Conservation (phyloP, 495 filamentous ascomycete species). For the Annulohypoxylon stygium region DNA sequence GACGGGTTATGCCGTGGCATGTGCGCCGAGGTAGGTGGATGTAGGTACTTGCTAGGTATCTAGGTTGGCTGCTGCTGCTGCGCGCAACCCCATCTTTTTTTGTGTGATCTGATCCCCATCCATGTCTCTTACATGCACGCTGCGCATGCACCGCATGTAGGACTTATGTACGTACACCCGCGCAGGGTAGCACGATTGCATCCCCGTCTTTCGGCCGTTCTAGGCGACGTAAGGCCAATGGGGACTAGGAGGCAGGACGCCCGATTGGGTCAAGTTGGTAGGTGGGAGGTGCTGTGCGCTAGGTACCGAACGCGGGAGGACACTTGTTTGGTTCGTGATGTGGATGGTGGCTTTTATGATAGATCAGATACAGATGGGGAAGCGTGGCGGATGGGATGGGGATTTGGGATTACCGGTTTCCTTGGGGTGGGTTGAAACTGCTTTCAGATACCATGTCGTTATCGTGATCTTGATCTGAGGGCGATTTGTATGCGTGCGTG, state of each 20-base stretch:
- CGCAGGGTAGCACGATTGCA: constrained; percentile 19
- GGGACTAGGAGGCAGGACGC: constrained; percentile 5
- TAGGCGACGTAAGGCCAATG: constrained; percentile 3
- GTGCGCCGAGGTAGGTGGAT: background rate
- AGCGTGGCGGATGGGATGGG: background rate
- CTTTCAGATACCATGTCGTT: background rate
- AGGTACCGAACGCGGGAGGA: background rate
- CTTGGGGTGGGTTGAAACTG: background rate
- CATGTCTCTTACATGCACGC: too few species aligned
- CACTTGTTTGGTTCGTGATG: background rate
- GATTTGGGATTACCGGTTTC: background rate
- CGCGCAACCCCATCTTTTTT: too few species aligned
- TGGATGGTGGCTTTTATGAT: background rate
- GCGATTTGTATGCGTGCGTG: background rate
- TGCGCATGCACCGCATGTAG: too few species aligned
- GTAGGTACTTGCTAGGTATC: background rate
- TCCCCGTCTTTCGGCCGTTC: constrained; percentile 7
- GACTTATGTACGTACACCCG: too few species aligned
- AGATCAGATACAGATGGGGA: background rate
- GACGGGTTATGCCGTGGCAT: constrained; percentile 1
- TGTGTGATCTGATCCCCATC: too few species aligned
- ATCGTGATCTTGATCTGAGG: constrained; percentile 1
- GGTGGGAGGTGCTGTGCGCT: background rate
- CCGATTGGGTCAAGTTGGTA: constrained; percentile 20
- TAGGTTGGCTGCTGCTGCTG: too few species aligned